Base-by-base conservation (phyloP, 2,329 filamentous ascomycete genomes). In the Nemania serpens region DNA sequence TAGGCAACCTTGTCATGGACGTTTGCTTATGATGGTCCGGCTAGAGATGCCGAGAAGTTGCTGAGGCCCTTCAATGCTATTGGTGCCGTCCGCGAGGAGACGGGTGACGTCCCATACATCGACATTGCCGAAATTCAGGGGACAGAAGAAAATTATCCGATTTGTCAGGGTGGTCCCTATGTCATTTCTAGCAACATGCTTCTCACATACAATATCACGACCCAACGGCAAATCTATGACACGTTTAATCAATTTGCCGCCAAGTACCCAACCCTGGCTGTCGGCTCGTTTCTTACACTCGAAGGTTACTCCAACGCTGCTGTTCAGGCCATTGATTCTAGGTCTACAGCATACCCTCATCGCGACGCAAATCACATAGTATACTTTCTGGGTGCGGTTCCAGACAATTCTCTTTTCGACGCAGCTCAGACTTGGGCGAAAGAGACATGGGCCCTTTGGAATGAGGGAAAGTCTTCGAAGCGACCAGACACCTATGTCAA, bases 51-150 rank as follows among this genome's bases (percentile, higher is more conserved):
- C 9, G 66, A 68, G 39, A n/a, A 25, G 17, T 17, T 57, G 5
- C 46, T 72, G 12, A 25, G 33, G 2, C 67, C 67, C 1, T 71
- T 73, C 37, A 67, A 70, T 22, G 55, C 25, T 0, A 68, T 73
- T 13, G 55, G 34, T 1, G 52, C 67, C 7, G 41, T 61, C 2
- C 51, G 20, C 1, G 49, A 58, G 1, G 34, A 62, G 2, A 48
- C 20, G 18, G 64, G 58, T 5, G 64, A 70, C 15, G 59, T 68
- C 2, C 37, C 69, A 1, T 71, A 66, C 34, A 62, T 64, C 1
- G 55, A 61, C 11, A 58, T 71, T 1, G 33, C 46, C 15, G 29
- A 6, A 1, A n/a, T 11, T 13, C n/a, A 3, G 9, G 15, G 7
- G 7, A 18, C 15, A 10, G 25, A 18, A 5, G n/a, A n/a, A n/a